Percentiles rank a stretch among this genome's conserved stretches.
phyloP scores from a whole-genome alignment of 352 stramenopile species.

The Pythium rishiriense region DNA sequence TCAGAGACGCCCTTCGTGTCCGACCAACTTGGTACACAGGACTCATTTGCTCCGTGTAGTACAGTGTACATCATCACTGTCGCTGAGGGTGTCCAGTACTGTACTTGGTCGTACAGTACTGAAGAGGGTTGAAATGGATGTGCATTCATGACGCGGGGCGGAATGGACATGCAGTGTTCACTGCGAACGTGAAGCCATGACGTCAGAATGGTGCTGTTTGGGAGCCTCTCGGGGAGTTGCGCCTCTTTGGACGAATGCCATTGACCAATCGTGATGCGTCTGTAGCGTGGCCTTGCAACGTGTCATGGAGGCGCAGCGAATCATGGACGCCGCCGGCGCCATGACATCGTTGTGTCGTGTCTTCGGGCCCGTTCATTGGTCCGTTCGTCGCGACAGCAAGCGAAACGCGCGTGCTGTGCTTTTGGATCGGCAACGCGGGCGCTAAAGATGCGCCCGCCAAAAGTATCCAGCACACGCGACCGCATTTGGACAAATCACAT shows the following conservation, averaged over 20 bases:
- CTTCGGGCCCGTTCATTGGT: background rate
- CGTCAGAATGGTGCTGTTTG: background rate
- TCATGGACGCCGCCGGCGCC: no score
- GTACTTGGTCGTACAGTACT: background rate
- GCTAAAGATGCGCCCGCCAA: background rate
- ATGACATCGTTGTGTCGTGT: background rate
- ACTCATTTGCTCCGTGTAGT: no score
- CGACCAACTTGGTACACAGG: no score
- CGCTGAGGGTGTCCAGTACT: no score
- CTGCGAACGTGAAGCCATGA: background rate
- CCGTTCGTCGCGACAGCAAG: background rate
- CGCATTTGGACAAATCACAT: slow-evolving; percentile 7
- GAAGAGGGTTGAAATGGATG: background rate
- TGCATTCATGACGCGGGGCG: no score
- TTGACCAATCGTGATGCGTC: background rate
- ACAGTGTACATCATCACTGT: no score
- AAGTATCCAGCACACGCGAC: background rate
- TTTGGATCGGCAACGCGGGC: background rate
- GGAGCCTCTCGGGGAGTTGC: background rate
- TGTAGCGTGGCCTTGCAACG: background rate
- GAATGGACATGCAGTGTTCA: no score
- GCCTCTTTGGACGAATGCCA: background rate
- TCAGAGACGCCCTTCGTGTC: no score
- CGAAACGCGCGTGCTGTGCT: background rate
- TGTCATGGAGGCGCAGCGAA: background rate